Conservation (phyloP, 306 rosid species). For the Lathyrus oleraceus region DNA sequence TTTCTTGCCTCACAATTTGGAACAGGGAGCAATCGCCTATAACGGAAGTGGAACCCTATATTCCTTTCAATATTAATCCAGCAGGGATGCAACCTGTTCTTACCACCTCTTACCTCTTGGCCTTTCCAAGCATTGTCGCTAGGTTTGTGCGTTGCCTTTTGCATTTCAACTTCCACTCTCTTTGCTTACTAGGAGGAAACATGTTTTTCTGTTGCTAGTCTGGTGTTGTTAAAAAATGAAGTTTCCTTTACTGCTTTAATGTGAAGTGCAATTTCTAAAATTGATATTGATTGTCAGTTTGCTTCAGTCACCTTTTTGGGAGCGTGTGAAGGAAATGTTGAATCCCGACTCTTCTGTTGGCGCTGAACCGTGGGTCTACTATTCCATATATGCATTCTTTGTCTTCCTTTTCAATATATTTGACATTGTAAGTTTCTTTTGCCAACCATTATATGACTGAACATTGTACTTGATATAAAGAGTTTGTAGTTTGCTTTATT, state of each 20-base stretch:
- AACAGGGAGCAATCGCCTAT: conserved; percentile 88
- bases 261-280: conserved; percentile 33
- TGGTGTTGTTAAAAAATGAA: background rate
- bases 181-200: conserved; percentile 1
- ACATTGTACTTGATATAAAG: conserved; percentile 23
- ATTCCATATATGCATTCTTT: conserved; percentile 81
- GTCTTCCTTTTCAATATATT: conserved; percentile 94
- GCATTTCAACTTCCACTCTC: conserved; percentile 12
- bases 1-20: conserved; percentile 43
- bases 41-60: conserved; percentile 98
- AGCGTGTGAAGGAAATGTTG: conserved; percentile 76
- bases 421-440: conserved; percentile 81
- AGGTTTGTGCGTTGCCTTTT: conserved; percentile 48
- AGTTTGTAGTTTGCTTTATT: conserved; percentile 1
- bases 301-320: conserved; percentile 86
- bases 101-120: conserved; percentile 92
- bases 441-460: conserved; percentile 9
- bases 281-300: conserved; percentile 59
- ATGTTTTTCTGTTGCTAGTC: conserved; percentile 15
- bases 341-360: conserved; percentile 89
- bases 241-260: conserved; percentile 26
- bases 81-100: conserved; percentile 99
- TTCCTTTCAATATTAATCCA: conserved; percentile 95
- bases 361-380: conserved; percentile 96
- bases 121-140: conserved; percentile 84